Conservation (phyloP, 208 protist species). For the Wallacemonas rigidus region DNA sequence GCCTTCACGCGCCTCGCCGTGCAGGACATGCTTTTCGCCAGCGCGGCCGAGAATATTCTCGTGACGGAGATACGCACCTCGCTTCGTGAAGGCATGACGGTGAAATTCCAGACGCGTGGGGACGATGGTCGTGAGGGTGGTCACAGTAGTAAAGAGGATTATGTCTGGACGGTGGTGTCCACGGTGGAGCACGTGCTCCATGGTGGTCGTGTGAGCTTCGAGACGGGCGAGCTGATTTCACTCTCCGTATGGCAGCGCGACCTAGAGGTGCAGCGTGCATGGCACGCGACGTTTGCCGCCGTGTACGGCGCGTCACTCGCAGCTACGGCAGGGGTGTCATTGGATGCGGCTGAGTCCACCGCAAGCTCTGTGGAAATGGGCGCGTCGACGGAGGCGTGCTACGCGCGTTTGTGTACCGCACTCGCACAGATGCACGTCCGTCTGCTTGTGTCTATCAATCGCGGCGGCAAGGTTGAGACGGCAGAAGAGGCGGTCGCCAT, state of each 20-base stretch:
- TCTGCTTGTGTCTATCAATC: constrained; percentile 83
- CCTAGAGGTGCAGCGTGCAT: not conserved
- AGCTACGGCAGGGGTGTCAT: too few relatives aligned
- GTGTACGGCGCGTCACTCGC: constrained; percentile 19
- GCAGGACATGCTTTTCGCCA: constrained; percentile 76
- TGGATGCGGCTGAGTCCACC: too few relatives aligned
- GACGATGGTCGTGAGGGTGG: not conserved
- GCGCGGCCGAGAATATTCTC: constrained; percentile 65
- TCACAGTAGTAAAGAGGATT: constrained; percentile 40
- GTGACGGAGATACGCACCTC: constrained; percentile 86
- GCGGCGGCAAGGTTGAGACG: constrained; percentile 32
- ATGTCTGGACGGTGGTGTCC: constrained; percentile 46
- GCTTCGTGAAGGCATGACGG: constrained; percentile 57
- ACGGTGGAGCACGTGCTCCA: constrained; percentile 70
- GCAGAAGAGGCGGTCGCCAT: constrained; percentile 47
- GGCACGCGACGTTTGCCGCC: constrained; percentile 12
- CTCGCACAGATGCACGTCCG: constrained; percentile 62
- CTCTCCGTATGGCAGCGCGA: not conserved
- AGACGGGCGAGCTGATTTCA: constrained; percentile 48
- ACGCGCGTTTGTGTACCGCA: constrained; percentile 2
- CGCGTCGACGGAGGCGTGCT: constrained; percentile 3
- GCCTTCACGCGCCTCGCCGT: constrained; percentile 76
- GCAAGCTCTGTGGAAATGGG: too few relatives aligned
- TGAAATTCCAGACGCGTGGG: constrained; percentile 3
- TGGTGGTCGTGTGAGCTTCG: constrained; percentile 69